Evolutionary conservation across 169 alveolate genomes (phyloP).

Genomic region (Hepatocystis sp.): DNA sequence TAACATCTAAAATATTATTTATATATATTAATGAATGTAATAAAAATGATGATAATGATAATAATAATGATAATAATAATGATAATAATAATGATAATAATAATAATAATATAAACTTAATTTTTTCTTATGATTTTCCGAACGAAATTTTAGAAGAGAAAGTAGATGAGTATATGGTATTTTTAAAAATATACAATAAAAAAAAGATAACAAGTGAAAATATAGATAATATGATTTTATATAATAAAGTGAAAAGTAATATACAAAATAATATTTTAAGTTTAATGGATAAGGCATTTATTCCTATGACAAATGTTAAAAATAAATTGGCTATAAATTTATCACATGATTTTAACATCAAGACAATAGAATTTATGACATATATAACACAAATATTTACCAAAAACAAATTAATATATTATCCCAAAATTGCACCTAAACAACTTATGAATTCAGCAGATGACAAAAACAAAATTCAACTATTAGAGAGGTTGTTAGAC

Average conservation of each 20-base stretch:
- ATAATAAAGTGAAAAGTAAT: conserved; percentile 50
- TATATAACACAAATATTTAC: conserved; percentile 59
- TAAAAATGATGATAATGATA: no score
- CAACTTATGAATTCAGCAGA: conserved; percentile 6
- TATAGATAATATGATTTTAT: conserved; percentile 47
- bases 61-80: no score
- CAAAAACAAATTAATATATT: conserved; percentile 48
- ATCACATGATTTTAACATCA: conserved; percentile 67
- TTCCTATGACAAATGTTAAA: conserved; percentile 60
- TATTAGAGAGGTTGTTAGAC: conserved; percentile 37
- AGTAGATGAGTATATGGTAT: conserved; percentile 53
- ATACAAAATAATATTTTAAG: conserved; percentile 57
- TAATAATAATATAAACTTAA: conserved; percentile 9
- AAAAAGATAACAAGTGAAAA: conserved; percentile 55
- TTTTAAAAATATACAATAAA: conserved; percentile 30
- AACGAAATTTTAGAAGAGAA: conserved; percentile 56
- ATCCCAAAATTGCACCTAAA: conserved; percentile 44
- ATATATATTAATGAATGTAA: conserved; percentile 21
- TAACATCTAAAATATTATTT: conserved; percentile 47
- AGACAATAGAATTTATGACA: conserved; percentile 68
- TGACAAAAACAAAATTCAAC: conserved; percentile 46
- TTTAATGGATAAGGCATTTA: conserved; percentile 66
- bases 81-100: no score
- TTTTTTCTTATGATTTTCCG: conserved; percentile 51
- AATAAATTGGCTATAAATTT: conserved; percentile 41